Percentiles rank a stretch among this genome's conserved stretches.
Evolutionary conservation across 805 yeast genomes (phyloP).

Genomic region (Cyberlindnera lachancei): DNA sequence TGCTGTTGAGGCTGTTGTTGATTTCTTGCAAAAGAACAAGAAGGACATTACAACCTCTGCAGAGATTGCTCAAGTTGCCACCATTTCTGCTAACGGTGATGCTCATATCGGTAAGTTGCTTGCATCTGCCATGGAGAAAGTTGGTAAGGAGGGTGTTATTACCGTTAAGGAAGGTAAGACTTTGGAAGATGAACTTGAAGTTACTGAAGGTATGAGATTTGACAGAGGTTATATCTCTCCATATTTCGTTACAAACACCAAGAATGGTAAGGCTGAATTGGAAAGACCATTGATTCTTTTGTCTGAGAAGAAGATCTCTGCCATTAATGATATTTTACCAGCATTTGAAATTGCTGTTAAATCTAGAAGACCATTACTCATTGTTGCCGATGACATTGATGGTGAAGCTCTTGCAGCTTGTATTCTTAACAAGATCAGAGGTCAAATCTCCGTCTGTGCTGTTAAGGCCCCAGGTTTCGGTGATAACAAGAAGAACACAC

Average conservation of each 20-base stretch:
- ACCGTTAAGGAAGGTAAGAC: conserved; percentile 98
- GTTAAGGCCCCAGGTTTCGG: conserved; percentile 99
- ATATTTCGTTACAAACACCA: conserved; percentile 90
- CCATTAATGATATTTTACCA: conserved; percentile 83
- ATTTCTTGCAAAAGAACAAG: conserved; percentile 79
- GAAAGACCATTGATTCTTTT: conserved; percentile 87
- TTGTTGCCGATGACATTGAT: conserved; percentile 94
- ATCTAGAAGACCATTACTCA: conserved; percentile 87
- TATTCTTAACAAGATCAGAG: conserved; percentile 94
- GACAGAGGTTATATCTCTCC: conserved; percentile 98
- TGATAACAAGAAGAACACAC: conserved; percentile 94
- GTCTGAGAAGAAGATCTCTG: conserved; percentile 85
- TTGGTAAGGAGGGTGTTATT: conserved; percentile 98
- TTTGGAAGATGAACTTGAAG: conserved; percentile 93
- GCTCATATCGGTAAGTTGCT: conserved; percentile 85
- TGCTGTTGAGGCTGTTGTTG: conserved; percentile 93
- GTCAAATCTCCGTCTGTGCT: conserved; percentile 96
- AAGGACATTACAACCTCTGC: conserved; percentile 93
- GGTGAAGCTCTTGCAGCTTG: conserved; percentile 99
- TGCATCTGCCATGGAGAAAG: conserved; percentile 98
- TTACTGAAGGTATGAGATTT: conserved; percentile 98
- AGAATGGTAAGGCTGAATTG: conserved; percentile 85
- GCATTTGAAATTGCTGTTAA: conserved; percentile 92
- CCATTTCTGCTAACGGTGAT: conserved; percentile 97
- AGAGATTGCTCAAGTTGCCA: conserved; percentile 98